Percentiles rank a stretch among this genome's conserved stretches.
These are phyloP conservation scores for Trametes versicolor DNA, from an alignment of 1,284 basidiomycete genomes.

Conservation along the genomic window DNA sequence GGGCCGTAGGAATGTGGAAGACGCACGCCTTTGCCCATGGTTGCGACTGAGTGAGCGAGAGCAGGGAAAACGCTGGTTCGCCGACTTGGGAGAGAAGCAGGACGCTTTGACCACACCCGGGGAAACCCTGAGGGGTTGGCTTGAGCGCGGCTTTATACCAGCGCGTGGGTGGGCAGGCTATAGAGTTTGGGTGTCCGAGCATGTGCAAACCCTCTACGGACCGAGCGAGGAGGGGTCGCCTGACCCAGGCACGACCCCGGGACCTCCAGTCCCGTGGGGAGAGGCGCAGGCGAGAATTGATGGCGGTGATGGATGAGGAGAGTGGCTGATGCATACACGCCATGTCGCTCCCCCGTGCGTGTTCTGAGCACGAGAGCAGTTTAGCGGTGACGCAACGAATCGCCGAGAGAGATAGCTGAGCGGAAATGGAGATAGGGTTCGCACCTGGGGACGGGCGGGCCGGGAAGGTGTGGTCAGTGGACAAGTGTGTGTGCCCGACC, in stretches of 20 bases:
- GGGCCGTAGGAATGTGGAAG: not conserved
- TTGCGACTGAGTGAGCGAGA: conserved; percentile 24
- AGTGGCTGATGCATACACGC: conserved; percentile 11
- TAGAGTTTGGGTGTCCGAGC: conserved; percentile 2
- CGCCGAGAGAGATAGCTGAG: not conserved
- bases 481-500: not conserved
- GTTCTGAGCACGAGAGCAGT: not conserved
- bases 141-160: conserved; percentile 16
- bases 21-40: conserved; percentile 46
- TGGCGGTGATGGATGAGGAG: conserved; percentile 17
- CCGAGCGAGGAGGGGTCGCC: conserved; percentile 24
- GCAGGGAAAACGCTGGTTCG: conserved; percentile 19
- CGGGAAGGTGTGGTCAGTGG: not conserved
- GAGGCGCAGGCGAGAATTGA: conserved; percentile 10
- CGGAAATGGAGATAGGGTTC: conserved; percentile 9
- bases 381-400: not conserved
- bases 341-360: conserved; percentile 8
- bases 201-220: conserved; percentile 16
- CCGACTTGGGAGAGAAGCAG: conserved; percentile 26
- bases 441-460: not conserved
- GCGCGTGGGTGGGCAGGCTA: not conserved
- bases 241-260: conserved; percentile 28
- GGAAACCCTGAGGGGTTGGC: not conserved
- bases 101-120: conserved; percentile 26
- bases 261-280: conserved; percentile 17